These are phyloP conservation scores for Acacia concinna DNA, from an alignment of 331 rosid genomes.

Conservation along the genomic window DNA sequence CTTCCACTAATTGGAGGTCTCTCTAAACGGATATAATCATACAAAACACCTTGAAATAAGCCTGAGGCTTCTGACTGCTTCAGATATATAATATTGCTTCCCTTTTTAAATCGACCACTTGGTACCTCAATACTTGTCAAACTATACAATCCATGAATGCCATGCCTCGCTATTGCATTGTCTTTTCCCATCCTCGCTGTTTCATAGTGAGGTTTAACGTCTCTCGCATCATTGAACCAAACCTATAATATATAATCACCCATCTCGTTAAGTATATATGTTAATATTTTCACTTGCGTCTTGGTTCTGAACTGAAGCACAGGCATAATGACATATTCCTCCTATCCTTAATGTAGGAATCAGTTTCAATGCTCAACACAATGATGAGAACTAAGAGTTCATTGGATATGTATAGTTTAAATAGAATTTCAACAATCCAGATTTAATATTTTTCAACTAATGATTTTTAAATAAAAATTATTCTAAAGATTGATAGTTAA, in stretches of 20 bases:
- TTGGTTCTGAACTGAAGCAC: no score
- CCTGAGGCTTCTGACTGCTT: conserved; percentile 18
- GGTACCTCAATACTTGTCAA: conserved; percentile 16
- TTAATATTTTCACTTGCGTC: no score
- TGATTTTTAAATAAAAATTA: no score
- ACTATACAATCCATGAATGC: conserved; percentile 45
- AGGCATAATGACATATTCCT: no score
- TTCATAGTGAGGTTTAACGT: conserved; percentile 24
- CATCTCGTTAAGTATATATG: not conserved
- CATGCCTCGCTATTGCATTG: conserved; percentile 51
- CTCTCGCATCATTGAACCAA: conserved; percentile 45
- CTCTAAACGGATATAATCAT: conserved; percentile 56
- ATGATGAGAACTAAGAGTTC: no score
- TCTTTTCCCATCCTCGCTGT: conserved; percentile 49
- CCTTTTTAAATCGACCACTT: conserved; percentile 19
- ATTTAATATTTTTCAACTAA: no score
- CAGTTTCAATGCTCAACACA: no score
- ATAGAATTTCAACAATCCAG: no score
- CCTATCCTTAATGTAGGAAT: no score
- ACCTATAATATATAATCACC: conserved; percentile 36
- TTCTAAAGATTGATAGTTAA: no score
- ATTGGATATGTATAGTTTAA: no score
- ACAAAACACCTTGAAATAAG: conserved; percentile 40
- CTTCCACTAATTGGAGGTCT: conserved; percentile 21
- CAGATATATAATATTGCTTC: conserved; percentile 37